Evolutionary conservation across 2,329 filamentous ascomycete species (phyloP), one percentile per base, ranked within the genome.

Genomic region (Cyanodermella asteris): DNA sequence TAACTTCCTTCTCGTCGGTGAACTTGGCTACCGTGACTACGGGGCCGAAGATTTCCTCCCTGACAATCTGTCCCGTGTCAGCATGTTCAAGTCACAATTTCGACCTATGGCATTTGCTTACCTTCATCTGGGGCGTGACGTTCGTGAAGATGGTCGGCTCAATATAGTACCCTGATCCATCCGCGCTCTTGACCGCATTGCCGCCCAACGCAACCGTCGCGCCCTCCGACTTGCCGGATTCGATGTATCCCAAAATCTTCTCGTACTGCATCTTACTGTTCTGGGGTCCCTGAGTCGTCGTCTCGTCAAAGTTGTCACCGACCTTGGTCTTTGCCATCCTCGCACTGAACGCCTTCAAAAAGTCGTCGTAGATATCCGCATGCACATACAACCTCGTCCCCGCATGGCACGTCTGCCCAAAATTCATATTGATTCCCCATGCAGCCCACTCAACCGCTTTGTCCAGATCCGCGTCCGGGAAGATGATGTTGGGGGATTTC

Each of bases 21-120:
- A 94, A 94, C 24, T 69, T 62, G 56, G 91, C 91, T n/a, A 94
- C 51, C 1, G 75, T 82, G 0, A 82, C 84, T 1, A 94, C 74
- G 2, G 84, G 84, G 0, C 84, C 84, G 44, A 94, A 94, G 0
- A 84, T 94, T 56, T 94, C 87, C 49, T 94, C 82, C 2, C 7
- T 23, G 8, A 23, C 12, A 23, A 23, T 13, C 7, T 13, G 7
- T 7, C 8, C 10, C 8, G 10, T 13, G 8, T 23, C 21, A 7
- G 21, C 8, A 7, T n/a, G n/a, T n/a, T n/a, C n/a, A n/a, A n/a
- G n/a, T n/a, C n/a, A n/a, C n/a, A n/a, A n/a, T n/a, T n/a, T n/a
- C n/a, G n/a, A n/a, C n/a, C n/a, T n/a, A n/a, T n/a, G n/a, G n/a
- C n/a, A n/a, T n/a, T n/a, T n/a, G n/a, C n/a, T n/a, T n/a, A n/a